These are phyloP conservation scores for Cryptococcus sp. DNA, from an alignment of 1,284 basidiomycete species.

Conservation along the genomic window DNA sequence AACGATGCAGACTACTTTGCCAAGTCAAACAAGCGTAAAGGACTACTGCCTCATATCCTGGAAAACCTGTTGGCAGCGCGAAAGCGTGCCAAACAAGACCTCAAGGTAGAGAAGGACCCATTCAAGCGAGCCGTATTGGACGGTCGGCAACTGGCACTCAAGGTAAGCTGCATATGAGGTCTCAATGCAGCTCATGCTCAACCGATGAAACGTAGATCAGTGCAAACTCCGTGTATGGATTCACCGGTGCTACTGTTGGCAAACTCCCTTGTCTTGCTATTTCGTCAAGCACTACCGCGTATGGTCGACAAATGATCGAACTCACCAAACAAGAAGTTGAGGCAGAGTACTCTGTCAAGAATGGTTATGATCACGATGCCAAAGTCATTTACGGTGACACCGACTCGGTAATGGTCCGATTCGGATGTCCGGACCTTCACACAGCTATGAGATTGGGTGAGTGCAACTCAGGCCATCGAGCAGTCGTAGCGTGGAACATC, in stretches of 20 bases:
- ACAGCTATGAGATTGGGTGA: constrained; percentile 84
- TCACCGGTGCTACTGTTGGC: constrained; percentile 92
- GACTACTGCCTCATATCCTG: constrained; percentile 83
- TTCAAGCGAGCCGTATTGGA: constrained; percentile 93
- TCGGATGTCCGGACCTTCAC: constrained; percentile 80
- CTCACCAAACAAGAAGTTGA: constrained; percentile 91
- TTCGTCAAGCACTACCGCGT: constrained; percentile 88
- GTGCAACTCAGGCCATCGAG: constrained; percentile 20
- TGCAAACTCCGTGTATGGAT: constrained; percentile 96
- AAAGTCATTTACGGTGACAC: constrained; percentile 96
- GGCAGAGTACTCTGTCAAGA: constrained; percentile 76
- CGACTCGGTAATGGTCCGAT: constrained; percentile 96
- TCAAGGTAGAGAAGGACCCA: constrained; percentile 92
- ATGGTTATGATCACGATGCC: constrained; percentile 82
- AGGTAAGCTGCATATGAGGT: constrained; percentile 58
- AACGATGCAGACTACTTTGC: constrained; percentile 73
- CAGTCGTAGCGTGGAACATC: background rate
- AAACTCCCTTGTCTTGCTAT: constrained; percentile 92
- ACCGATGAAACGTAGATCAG: constrained; percentile 65
- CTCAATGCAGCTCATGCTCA: background rate
- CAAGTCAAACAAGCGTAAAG: constrained; percentile 71
- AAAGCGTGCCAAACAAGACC: constrained; percentile 87
- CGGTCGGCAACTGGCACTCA: constrained; percentile 89
- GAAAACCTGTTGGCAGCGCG: constrained; percentile 88
- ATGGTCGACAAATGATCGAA: constrained; percentile 97